These are phyloP conservation scores for Kwoniella europaea DNA, from an alignment of 768 basidiomycete species.

Conservation along the genomic window DNA sequence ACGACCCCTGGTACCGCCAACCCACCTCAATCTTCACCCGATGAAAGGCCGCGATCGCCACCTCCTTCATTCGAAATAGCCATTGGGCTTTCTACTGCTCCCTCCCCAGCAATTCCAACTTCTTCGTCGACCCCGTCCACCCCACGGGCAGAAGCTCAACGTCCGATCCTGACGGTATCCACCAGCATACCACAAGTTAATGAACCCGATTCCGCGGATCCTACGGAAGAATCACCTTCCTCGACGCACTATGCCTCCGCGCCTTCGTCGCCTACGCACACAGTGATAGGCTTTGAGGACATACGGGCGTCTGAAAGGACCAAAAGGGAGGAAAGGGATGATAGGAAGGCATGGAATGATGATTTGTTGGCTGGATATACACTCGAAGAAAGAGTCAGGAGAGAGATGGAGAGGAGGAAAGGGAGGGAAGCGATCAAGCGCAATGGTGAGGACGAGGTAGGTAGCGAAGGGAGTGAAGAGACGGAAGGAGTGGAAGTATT, in stretches of 20 bases:
- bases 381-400: constrained; percentile 44
- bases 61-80: constrained; percentile 48
- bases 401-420: constrained; percentile 40
- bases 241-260: constrained; percentile 35
- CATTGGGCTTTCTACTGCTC: constrained; percentile 26
- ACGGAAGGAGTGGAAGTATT: neutral
- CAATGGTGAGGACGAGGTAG: neutral
- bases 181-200: constrained; percentile 7
- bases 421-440: constrained; percentile 15
- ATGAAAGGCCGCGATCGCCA: constrained; percentile 35
- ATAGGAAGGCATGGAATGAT: constrained; percentile 49
- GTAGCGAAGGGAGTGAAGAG: neutral
- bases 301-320: neutral
- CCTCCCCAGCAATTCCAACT: neutral
- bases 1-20: constrained; percentile 3
- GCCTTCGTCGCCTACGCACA: constrained; percentile 29
- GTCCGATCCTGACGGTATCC: constrained; percentile 8
- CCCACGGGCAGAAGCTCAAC: neutral
- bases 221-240: constrained; percentile 21
- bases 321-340: constrained; percentile 34
- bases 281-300: constrained; percentile 20
- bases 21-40: neutral
- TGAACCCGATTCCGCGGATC: neutral
- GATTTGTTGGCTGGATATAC: constrained; percentile 52
- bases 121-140: constrained; percentile 9